These are phyloP conservation scores for Talaromyces ruber DNA, from an alignment of 495 filamentous ascomycete species.

Conservation along the genomic window DNA sequence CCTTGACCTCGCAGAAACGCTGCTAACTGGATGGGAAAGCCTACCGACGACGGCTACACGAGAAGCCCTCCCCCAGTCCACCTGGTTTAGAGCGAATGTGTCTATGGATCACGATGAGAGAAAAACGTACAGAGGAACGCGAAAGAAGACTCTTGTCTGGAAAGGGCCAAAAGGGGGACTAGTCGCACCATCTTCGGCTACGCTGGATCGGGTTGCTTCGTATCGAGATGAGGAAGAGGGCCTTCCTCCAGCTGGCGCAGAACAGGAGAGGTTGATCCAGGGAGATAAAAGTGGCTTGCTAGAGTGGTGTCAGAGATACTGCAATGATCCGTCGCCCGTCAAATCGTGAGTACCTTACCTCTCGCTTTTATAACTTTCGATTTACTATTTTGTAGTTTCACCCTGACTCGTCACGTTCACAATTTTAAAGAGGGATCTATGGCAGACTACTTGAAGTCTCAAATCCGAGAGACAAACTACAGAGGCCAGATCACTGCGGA, in stretches of 20 bases:
- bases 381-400: conserved; percentile 20
- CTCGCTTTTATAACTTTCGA: neutral
- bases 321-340: conserved; percentile 25
- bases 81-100: conserved; percentile 17
- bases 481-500: conserved; percentile 22
- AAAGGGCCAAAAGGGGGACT: neutral
- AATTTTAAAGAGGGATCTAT: conserved; percentile 25
- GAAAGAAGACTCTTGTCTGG: neutral
- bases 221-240: conserved; percentile 8
- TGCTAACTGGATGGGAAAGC: conserved; percentile 22
- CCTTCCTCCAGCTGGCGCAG: conserved; percentile 5
- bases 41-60: neutral
- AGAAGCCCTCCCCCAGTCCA: neutral
- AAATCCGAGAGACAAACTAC: conserved; percentile 36
- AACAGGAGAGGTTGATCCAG: conserved; percentile 3
- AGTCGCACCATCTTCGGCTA: neutral
- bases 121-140: conserved; percentile 1
- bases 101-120: neutral
- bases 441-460: conserved; percentile 23
- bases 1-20: conserved; percentile 25
- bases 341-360: conserved; percentile 27
- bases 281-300: conserved; percentile 14
- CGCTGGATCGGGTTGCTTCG: conserved; percentile 11
- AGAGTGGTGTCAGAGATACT: conserved; percentile 35
- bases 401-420: conserved; percentile 23